Evolutionary conservation across 345 rosid species (phyloP), one percentile per base, ranked within the genome.

Genomic region (Gossypium bickii): DNA sequence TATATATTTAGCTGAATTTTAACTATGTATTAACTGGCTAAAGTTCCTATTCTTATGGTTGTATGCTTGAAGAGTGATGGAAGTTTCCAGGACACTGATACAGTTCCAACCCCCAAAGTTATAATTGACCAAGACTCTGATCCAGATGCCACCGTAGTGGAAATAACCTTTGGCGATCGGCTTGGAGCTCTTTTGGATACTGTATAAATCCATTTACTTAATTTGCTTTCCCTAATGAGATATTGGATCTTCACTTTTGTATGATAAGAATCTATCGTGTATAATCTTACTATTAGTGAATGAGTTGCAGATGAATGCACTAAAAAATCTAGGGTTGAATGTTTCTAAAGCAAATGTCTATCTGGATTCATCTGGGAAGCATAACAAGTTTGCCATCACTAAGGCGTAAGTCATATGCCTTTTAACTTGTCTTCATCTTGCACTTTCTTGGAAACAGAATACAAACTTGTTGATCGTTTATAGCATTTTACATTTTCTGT

Each of bases 161-260:
- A 95, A 87, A 80, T 95, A 6, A 95, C 97, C 20, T 95, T 95
- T 27, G 99, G 99, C 7, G 89, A 95, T 81, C 97, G 99, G 83
- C 99, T 95, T 73, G 98, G 99, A 59, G 98, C 98, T 80, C 88
- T 95, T 57, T 78, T 95, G 71, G 99, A 95, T 84, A 93, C 99
- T 0, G 99, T 95, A 89, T 64, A 78, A 47, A 34, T 22, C 55
- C 20, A 13, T 49, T 38, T 64, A 49, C 62, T 67, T 22, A 24
- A 72, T 59, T 57, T 78, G 71, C 18, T 13, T 57, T 20, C 65
- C 52, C 8, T 12, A 47, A 17, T 71, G 58, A 12, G 16, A 11
- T 56, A 34, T 44, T 27, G 61, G 12, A 17, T 57, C 22, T 17
- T 52, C 8, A 16, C 18, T 52, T 52, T 52, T 52, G 70, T 15